Evolutionary conservation across 1,284 basidiomycete species (phyloP).

Genomic region (Ceratobasidium sp.): DNA sequence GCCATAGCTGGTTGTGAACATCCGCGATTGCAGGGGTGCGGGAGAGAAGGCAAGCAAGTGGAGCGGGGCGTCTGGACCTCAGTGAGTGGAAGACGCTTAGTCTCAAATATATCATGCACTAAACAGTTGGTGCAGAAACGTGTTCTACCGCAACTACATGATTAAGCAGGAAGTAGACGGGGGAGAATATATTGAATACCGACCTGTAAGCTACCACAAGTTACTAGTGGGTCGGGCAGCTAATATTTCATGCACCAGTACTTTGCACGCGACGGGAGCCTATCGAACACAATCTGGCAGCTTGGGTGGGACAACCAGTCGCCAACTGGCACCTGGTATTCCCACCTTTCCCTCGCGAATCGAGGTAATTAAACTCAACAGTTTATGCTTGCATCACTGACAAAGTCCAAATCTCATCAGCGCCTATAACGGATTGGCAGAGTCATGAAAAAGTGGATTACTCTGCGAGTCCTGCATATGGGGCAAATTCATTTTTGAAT

Average conservation of each 20-base stretch:
- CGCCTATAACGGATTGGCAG: constrained; percentile 41
- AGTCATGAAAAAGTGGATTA: constrained; percentile 39
- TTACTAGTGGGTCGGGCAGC: not conserved
- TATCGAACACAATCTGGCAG: constrained; percentile 37
- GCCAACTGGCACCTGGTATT: constrained; percentile 2
- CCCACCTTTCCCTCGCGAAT: constrained; percentile 27
- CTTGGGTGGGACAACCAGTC: constrained; percentile 44
- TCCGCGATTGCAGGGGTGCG: constrained; percentile 14
- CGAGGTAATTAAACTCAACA: constrained; percentile 5
- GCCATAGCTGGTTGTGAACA: not conserved
- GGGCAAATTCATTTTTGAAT: constrained; percentile 27
- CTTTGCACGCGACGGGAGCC: constrained; percentile 43
- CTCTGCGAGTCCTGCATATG: constrained; percentile 27
- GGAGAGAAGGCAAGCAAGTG: constrained; percentile 46
- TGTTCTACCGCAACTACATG: constrained; percentile 46
- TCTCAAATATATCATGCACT: not conserved
- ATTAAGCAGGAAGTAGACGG: constrained; percentile 41
- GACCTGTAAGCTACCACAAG: constrained; percentile 21
- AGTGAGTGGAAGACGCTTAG: constrained; percentile 6
- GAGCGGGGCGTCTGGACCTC: constrained; percentile 44
- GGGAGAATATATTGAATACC: constrained; percentile 40
- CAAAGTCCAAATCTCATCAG: not conserved
- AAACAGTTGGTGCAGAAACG: constrained; percentile 3
- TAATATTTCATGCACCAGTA: constrained; percentile 25
- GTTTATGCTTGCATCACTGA: not conserved